Evolutionary conservation across 208 protist genomes (phyloP).

Genomic region (Trypanosoma mega): DNA sequence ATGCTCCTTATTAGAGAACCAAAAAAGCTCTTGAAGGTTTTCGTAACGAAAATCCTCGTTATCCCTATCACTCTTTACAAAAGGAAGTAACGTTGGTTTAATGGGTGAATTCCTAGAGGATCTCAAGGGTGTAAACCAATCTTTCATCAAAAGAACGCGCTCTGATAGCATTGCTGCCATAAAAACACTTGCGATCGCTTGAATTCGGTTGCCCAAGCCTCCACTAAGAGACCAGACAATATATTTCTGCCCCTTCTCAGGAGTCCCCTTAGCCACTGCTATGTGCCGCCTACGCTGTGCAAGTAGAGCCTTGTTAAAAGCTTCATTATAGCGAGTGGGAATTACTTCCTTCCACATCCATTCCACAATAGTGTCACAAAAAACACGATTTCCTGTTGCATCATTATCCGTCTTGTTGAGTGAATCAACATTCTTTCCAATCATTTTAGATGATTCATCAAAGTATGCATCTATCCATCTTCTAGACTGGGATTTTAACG

Average conservation of each 20-base stretch:
- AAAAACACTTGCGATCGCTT: slow-evolving; percentile 23
- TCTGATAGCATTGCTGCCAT: slow-evolving; percentile 27
- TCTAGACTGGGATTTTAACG: too few species aligned
- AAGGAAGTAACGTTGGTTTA: slow-evolving; percentile 15
- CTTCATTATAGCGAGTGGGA: slow-evolving; percentile 5
- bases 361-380: slow-evolving; percentile 16
- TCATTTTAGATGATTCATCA: too few species aligned
- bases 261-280: slow-evolving; percentile 16
- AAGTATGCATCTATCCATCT: too few species aligned
- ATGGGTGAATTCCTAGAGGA: neutral
- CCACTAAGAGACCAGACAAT: slow-evolving; percentile 38
- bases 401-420: slow-evolving; percentile 6
- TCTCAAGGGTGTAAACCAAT: slow-evolving; percentile 33
- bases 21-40: slow-evolving; percentile 19
- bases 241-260: slow-evolving; percentile 26
- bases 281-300: slow-evolving; percentile 17
- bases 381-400: slow-evolving; percentile 1
- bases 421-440: too few species aligned
- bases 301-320: slow-evolving; percentile 10
- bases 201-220: slow-evolving; percentile 34
- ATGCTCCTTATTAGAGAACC: slow-evolving; percentile 23
- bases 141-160: slow-evolving; percentile 33
- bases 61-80: slow-evolving; percentile 6
- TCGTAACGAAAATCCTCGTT: slow-evolving; percentile 18
- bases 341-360: slow-evolving; percentile 25